phyloP scores from a whole-genome alignment of 2,329 filamentous ascomycete species.

The Beauveria sp. region DNA sequence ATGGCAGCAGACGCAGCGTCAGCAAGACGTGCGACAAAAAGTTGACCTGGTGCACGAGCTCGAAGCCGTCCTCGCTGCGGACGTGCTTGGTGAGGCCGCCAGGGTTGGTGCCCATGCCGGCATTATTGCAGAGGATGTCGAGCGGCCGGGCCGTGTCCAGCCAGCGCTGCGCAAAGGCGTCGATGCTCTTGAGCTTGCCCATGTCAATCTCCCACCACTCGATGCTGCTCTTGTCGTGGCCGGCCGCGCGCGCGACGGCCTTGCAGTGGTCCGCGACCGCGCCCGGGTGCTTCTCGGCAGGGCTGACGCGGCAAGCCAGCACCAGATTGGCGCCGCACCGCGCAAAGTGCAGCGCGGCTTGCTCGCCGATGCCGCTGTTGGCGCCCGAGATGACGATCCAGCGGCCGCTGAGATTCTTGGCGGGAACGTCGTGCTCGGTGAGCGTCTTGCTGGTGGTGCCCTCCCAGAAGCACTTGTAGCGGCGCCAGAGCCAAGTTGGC shows the following conservation, averaged over 20 bases:
- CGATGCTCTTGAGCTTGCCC: constrained; percentile 18
- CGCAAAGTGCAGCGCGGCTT: constrained; percentile 19
- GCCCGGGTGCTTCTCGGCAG: constrained; percentile 18
- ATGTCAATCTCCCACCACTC: constrained; percentile 24
- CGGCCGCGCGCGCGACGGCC: constrained; percentile 7
- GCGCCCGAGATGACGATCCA: constrained; percentile 14
- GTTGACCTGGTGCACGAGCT: constrained; percentile 25
- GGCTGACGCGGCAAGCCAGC: constrained; percentile 20
- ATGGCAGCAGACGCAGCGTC: constrained; percentile 21
- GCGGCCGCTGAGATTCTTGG: constrained; percentile 10
- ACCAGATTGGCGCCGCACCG: constrained; percentile 21
- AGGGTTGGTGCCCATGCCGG: constrained; percentile 18
- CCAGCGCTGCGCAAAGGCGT: constrained; percentile 21
- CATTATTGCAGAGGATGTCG: constrained; percentile 25
- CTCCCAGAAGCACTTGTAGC: constrained; percentile 5
- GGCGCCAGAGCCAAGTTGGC: constrained; percentile 11
- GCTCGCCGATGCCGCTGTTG: constrained; percentile 21
- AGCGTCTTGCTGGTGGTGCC: constrained; percentile 8
- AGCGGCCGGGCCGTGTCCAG: constrained; percentile 17
- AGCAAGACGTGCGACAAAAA: constrained; percentile 24
- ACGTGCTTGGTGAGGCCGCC: constrained; percentile 9
- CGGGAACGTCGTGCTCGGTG: constrained; percentile 7
- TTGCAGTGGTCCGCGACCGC: constrained; percentile 18
- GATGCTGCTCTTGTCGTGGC: constrained; percentile 13
- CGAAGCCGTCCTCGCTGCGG: constrained; percentile 23